Evolutionary conservation across 2,329 filamentous ascomycete genomes (phyloP), one percentile per base, ranked within the genome.

Genomic region (Juglanconis juglandina): DNA sequence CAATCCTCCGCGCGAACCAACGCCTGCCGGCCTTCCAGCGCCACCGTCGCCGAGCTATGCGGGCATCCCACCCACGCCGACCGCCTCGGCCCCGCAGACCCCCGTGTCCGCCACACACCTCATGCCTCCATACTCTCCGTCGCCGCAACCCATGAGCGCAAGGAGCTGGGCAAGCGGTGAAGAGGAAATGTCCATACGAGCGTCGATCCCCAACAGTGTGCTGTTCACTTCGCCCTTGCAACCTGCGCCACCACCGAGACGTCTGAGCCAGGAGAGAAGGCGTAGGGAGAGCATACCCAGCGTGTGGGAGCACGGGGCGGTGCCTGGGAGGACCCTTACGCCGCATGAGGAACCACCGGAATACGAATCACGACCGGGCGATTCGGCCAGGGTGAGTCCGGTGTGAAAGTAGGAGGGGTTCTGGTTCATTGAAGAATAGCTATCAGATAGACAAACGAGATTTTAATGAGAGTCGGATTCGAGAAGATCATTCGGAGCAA

Each of bases 121-220:
- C 17, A n/a, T 50, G 13, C 59, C 14, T 6, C 10, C 11, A 1
- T 53, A 51, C 7, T 32, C 46, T 14, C 53, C 46, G 7, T 24
- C 41, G 5, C 51, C 13, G 32, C 30, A 49, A 50, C 59, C 54
- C 1, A 17, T 49, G 44, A 58, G 49, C 35, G 42, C 54, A 8
- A 39, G 59, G 4, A 58, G 54, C 59, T 57, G 41, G 48, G 33
- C 48, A 11, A 61, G 53, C 1, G 42, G 53, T n/a, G 59, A 61
- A 24, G 52, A 52, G 33, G 48, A 48, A 44, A 35, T 61, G 1
- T 37, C 37, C 6, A 58, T 52, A 33, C 47, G 30, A 14, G 37
- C 54, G 13, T 50, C 48, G 33, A 52, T 53, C 13, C 50, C 59
- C 2, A 17, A 58, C 37, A 58, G 54, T 8, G 54, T 53, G 24